phyloP scores from a whole-genome alignment of 2,329 filamentous ascomycete genomes.

The Pezicula carpinea region DNA sequence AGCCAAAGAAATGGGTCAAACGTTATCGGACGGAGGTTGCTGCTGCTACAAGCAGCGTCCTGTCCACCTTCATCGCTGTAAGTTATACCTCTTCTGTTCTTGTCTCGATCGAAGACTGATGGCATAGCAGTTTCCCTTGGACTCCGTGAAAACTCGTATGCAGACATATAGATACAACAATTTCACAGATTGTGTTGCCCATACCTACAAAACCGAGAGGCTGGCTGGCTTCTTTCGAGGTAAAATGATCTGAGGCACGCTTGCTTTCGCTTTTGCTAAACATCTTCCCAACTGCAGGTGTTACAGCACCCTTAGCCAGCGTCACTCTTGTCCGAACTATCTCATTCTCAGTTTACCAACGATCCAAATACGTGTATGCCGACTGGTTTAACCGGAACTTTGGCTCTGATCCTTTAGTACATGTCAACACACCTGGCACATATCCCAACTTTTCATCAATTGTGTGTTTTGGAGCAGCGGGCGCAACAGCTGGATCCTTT shows the following conservation, averaged over 20 bases:
- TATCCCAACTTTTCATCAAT: constrained; percentile 71
- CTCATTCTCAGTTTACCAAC: constrained; percentile 76
- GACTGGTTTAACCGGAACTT: constrained; percentile 64
- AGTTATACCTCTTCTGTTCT: constrained; percentile 15
- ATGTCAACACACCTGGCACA: constrained; percentile 65
- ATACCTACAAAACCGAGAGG: constrained; percentile 73
- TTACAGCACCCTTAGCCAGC: constrained; percentile 74
- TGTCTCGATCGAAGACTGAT: constrained; percentile 5
- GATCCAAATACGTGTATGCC: constrained; percentile 68
- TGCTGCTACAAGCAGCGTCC: constrained; percentile 70
- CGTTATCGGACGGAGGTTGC: constrained; percentile 77
- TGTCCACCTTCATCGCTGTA: constrained; percentile 71
- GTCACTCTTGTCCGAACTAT: constrained; percentile 74
- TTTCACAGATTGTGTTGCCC: constrained; percentile 67
- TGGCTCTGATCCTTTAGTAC: constrained; percentile 64
- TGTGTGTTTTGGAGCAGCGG: constrained; percentile 71
- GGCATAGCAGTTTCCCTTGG: constrained; percentile 61
- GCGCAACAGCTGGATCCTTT: constrained; percentile 72
- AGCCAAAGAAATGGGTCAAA: constrained; percentile 58
- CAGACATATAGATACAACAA: constrained; percentile 78
- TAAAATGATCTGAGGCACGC: constrained; percentile 32
- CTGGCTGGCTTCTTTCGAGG: constrained; percentile 76
- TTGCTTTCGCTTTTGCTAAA: constrained; percentile 3
- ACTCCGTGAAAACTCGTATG: constrained; percentile 87
- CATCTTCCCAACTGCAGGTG: constrained; percentile 34